These are phyloP conservation scores for Lyophyllum decastes DNA, from an alignment of 768 basidiomycete genomes.

Conservation along the genomic window DNA sequence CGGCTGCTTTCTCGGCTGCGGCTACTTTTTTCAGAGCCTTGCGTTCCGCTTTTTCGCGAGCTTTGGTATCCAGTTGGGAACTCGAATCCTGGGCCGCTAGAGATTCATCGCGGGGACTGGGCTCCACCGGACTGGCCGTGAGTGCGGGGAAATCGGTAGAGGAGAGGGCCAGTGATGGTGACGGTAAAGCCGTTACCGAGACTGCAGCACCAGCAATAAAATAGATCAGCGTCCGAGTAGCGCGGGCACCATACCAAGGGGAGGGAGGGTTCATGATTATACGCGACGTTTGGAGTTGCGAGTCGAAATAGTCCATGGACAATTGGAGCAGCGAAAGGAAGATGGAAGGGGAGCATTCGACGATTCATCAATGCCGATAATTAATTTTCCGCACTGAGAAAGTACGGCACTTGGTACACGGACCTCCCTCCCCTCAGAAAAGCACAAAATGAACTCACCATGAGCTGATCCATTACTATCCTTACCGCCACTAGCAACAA, in stretches of 20 bases:
- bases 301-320: conserved; percentile 41
- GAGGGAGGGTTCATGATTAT: conserved; percentile 41
- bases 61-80: conserved; percentile 35
- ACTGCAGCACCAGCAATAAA: conserved; percentile 41
- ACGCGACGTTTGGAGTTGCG: conserved; percentile 27
- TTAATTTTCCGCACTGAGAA: conserved; percentile 85
- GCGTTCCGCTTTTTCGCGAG: conserved; percentile 57
- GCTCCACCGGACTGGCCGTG: conserved; percentile 36
- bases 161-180: conserved; percentile 60
- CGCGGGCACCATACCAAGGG: conserved; percentile 49
- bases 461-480: conserved; percentile 44
- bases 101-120: conserved; percentile 26
- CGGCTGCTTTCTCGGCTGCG: conserved; percentile 61
- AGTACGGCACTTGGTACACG: conserved; percentile 88
- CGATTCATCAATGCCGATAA: conserved; percentile 64
- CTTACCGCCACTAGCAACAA: conserved; percentile 21
- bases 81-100: conserved; percentile 31
- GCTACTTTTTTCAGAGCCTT: conserved; percentile 68
- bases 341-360: conserved; percentile 37
- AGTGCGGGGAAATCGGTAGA: conserved; percentile 79
- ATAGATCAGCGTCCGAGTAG: conserved; percentile 56
- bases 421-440: conserved; percentile 79
- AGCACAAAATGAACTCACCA: conserved; percentile 66
- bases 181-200: conserved; percentile 42
- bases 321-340: conserved; percentile 27